A percentile compares a stretch with the other conserved stretches of the same genome.
These are phyloP conservation scores for Metschnikowia sp. DNA, from an alignment of 805 yeast species.

Conservation along the genomic window DNA sequence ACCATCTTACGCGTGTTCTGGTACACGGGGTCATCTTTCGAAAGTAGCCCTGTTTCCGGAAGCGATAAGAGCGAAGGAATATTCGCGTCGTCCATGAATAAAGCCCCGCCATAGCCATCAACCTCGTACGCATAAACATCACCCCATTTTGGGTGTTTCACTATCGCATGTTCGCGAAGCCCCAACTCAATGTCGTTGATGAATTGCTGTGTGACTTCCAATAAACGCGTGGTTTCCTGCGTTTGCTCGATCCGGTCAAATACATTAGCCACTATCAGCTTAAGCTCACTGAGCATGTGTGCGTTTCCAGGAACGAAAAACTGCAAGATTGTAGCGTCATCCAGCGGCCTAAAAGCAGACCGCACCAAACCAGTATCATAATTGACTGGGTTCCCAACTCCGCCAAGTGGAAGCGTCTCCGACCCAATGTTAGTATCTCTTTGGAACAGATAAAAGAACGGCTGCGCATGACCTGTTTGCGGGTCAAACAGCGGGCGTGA, in stretches of 20 bases:
- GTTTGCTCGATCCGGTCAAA: slow-evolving; percentile 18
- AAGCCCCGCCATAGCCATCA: slow-evolving; percentile 76
- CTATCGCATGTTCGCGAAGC: slow-evolving; percentile 59
- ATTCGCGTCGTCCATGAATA: slow-evolving; percentile 88
- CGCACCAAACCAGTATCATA: slow-evolving; percentile 67
- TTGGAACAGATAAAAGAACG: slow-evolving; percentile 63
- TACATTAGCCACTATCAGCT: slow-evolving; percentile 25
- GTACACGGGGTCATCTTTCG: slow-evolving; percentile 53
- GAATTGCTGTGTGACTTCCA: slow-evolving; percentile 28
- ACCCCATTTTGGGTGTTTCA: slow-evolving; percentile 68
- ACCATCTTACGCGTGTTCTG: slow-evolving; percentile 79
- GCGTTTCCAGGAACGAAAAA: slow-evolving; percentile 85
- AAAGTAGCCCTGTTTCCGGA: slow-evolving; percentile 72
- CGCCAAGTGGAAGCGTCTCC: slow-evolving; percentile 75
- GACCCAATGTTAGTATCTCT: slow-evolving; percentile 72
- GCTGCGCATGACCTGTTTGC: slow-evolving; percentile 44
- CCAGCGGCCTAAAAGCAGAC: slow-evolving; percentile 85
- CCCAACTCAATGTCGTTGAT: slow-evolving; percentile 49
- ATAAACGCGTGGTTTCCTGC: slow-evolving; percentile 6
- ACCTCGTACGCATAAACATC: slow-evolving; percentile 83
- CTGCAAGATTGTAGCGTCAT: slow-evolving; percentile 79
- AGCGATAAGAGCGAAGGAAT: slow-evolving; percentile 76
- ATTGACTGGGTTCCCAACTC: slow-evolving; percentile 82
- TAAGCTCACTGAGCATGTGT: slow-evolving; percentile 63
- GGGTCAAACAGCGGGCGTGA: slow-evolving; percentile 56